Evolutionary conservation across 176 grass and related monocot genomes (phyloP).

Genomic region (Paspalum vaginatum): DNA sequence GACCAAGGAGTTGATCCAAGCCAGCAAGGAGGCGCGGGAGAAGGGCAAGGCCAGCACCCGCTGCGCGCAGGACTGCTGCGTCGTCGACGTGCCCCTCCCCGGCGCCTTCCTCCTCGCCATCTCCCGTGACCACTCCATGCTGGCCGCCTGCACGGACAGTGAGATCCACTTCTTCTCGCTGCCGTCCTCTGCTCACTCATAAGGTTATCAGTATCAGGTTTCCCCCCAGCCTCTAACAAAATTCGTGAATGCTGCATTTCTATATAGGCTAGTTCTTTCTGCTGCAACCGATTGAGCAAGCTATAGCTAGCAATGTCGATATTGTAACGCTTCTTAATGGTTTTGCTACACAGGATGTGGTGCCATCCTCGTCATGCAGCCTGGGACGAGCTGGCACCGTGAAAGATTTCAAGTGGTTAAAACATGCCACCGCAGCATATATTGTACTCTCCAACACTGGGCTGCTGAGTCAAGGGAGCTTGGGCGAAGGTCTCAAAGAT

Average conservation of each 20-base stretch:
- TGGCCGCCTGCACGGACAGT: slow-evolving; percentile 54
- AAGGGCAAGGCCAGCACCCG: slow-evolving; percentile 70
- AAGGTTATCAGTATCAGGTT: slow-evolving; percentile 30
- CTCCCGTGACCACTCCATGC: slow-evolving; percentile 66
- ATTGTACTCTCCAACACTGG: slow-evolving; percentile 63
- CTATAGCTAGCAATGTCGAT: too few species aligned
- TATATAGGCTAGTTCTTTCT: not conserved
- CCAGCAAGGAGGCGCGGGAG: slow-evolving; percentile 67
- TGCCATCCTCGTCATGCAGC: slow-evolving; percentile 58
- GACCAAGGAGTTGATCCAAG: slow-evolving; percentile 74
- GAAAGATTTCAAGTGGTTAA: slow-evolving; percentile 89
- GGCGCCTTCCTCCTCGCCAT: slow-evolving; percentile 69
- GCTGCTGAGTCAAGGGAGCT: slow-evolving; percentile 60
- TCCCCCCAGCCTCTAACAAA: not conserved
- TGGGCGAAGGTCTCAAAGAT: slow-evolving; percentile 61
- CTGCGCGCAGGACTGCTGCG: slow-evolving; percentile 63
- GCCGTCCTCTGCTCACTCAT: slow-evolving; percentile 68
- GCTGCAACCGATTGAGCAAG: too few species aligned
- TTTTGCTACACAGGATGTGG: slow-evolving; percentile 45
- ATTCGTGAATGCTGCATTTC: slow-evolving; percentile 1
- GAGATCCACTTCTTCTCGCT: slow-evolving; percentile 83
- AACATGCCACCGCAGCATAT: slow-evolving; percentile 57
- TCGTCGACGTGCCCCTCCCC: slow-evolving; percentile 67
- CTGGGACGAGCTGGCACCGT: slow-evolving; percentile 47
- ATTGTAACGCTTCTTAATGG: slow-evolving; percentile 15